Evolutionary conservation across 139 green algal species (phyloP), one percentile per base, ranked within the genome.

Genomic region (Volvox reticuliferus): DNA sequence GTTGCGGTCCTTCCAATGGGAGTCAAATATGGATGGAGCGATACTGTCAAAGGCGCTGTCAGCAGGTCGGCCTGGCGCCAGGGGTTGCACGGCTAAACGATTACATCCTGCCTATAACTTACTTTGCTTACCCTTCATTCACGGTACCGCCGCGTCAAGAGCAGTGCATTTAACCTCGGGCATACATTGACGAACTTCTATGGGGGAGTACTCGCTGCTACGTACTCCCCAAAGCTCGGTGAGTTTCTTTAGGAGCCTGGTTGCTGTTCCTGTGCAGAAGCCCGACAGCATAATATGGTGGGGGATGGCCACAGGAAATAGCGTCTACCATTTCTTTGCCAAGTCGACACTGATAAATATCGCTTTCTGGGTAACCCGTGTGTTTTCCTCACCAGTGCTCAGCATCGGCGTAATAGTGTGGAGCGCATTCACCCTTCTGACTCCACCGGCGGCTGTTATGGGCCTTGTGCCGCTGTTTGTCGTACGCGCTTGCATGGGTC

Each of bases 341-440:
- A 55, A 55, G 44, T 55, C 44, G 44, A 5, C 44, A 55, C 44
- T 55, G 44, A 55, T 55, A 14, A 9, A 55, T 55, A 55, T 55
- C 44, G 44, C 44, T 55, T 55, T 55, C 44, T 9, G 5, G 44
- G 44, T 14, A 9, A 55, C 44, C 44, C 9, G 44, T 55, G 5
- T 55, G 44, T 9, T 55, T 55, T 14, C 44, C 44, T n/a, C 44
- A 55, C 44, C 44, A 55, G 94, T 98, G 37, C 93, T 98, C 3
- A 94, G 87, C 37, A 35, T 67, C 0, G 97, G 96, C 24, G 97
- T 98, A 12, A 87, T 96, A 1, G 80, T 97, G 0, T 98, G 97
- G 97, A 94, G 76, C 24, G 21, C 94, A 3, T 98, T 98, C 94
- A 98, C 97, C 0, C 89, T 97, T 20, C 93, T 95, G 18, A 98